Evolutionary conservation across 345 rosid species (phyloP).

Genomic region (Euphorbia tirucalli): DNA sequence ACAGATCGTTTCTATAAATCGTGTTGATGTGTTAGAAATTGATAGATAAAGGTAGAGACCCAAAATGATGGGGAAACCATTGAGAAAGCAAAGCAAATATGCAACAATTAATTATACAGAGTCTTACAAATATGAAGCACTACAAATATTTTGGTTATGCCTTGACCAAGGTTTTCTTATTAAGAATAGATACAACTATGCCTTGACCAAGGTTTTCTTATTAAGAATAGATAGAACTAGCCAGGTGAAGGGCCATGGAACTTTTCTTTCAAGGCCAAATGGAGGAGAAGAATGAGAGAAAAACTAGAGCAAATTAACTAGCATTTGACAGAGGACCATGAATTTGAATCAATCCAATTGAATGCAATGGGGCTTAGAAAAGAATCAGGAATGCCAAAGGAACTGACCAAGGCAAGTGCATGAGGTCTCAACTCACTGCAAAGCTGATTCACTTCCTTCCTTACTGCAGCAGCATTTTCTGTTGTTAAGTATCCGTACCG

Average conservation of each 20-base stretch:
- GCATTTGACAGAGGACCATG: conserved; percentile 59
- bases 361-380: conserved; percentile 83
- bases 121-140: no score
- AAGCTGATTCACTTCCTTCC: conserved; percentile 63
- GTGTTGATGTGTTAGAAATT: no score
- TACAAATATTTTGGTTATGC: no score
- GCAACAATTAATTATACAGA: no score
- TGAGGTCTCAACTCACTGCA: conserved; percentile 81
- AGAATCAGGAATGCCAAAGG: conserved; percentile 76
- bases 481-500: conserved; percentile 65
- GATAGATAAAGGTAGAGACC: no score
- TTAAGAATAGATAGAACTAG: no score
- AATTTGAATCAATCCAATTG: conserved; percentile 82
- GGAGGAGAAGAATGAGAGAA: not conserved
- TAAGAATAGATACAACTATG: no score
- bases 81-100: no score
- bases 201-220: no score
- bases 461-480: conserved; percentile 52
- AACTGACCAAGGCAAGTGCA: conserved; percentile 67
- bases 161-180: no score
- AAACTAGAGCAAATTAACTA: not conserved
- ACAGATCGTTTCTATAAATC: no score
- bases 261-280: not conserved
- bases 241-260: not conserved
- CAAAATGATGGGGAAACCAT: no score